Evolutionary conservation across 306 rosid genomes (phyloP).

Genomic region (Lathyrus oleraceus): DNA sequence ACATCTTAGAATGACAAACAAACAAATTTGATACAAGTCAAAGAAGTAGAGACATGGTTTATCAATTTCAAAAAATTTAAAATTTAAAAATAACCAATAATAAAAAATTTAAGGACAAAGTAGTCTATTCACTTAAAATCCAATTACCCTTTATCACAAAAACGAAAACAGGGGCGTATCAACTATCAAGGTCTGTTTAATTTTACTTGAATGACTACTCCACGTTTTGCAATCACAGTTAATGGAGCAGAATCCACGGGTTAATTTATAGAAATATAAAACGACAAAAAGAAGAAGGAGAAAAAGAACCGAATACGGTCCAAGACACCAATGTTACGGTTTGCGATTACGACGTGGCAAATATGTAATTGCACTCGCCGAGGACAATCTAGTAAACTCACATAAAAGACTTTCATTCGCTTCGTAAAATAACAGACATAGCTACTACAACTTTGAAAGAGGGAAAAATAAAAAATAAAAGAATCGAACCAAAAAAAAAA

Average conservation of each 20-base stretch:
- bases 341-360: constrained; percentile 41
- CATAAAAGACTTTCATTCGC: constrained; percentile 38
- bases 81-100: no score
- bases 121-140: no score
- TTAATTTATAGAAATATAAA: not conserved
- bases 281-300: not conserved
- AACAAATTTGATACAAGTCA: no score
- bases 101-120: no score
- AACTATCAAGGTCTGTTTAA: no score
- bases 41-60: no score
- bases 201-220: no score
- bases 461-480: not conserved
- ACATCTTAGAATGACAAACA: no score
- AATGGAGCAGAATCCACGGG: not conserved
- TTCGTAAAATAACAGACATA: constrained; percentile 66
- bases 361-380: constrained; percentile 22
- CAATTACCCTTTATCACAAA: no score
- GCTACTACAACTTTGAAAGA: constrained; percentile 29
- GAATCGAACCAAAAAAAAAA: constrained; percentile 32
- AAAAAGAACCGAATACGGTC: constrained; percentile 28
- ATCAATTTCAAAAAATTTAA: no score
- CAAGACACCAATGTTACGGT: constrained; percentile 31
- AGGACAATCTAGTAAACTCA: constrained; percentile 45
- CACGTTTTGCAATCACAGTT: no score
- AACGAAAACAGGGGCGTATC: no score